Evolutionary conservation across 495 filamentous ascomycete genomes (phyloP).

Genomic region (Neurospora sp.): DNA sequence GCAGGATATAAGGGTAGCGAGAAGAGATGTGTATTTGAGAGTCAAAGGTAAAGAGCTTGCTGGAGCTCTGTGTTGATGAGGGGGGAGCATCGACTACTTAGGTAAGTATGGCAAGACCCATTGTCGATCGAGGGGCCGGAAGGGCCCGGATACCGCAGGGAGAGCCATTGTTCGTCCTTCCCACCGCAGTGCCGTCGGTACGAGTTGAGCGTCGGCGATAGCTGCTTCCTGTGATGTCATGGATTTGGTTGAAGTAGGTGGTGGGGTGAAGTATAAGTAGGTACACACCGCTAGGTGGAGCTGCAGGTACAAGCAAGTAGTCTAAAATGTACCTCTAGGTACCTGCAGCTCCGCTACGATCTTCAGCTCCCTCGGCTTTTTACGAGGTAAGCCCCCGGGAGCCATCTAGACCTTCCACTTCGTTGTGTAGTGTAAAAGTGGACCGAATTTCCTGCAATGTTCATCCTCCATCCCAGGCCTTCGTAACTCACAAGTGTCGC

Average conservation of each 20-base stretch:
- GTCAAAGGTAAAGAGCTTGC: not conserved
- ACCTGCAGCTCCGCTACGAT: not conserved
- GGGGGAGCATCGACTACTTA: not conserved
- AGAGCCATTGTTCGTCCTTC: not conserved
- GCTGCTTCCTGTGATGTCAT: not conserved
- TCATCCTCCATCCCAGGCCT: not conserved
- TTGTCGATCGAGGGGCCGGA: not conserved
- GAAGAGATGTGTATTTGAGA: not conserved
- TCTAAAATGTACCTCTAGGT: not conserved
- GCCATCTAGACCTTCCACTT: not conserved
- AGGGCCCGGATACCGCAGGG: not conserved
- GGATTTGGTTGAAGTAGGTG: not conserved
- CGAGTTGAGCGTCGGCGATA: not conserved
- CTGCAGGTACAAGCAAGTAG: not conserved
- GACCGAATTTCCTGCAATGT: not conserved
- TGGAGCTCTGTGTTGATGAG: not conserved
- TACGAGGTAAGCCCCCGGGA: not conserved
- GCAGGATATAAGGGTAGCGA: not conserved
- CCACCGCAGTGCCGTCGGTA: not conserved
- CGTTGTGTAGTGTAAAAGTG: not conserved
- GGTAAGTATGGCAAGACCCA: not conserved
- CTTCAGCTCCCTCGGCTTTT: not conserved
- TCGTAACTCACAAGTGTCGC: not conserved
- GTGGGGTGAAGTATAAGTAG: not conserved
- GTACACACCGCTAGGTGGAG: not conserved